A percentile compares a stretch with the other conserved stretches of the same genome.
Conservation (phyloP, 495 filamentous ascomycete genomes). For the Penicillium coprophilum region DNA sequence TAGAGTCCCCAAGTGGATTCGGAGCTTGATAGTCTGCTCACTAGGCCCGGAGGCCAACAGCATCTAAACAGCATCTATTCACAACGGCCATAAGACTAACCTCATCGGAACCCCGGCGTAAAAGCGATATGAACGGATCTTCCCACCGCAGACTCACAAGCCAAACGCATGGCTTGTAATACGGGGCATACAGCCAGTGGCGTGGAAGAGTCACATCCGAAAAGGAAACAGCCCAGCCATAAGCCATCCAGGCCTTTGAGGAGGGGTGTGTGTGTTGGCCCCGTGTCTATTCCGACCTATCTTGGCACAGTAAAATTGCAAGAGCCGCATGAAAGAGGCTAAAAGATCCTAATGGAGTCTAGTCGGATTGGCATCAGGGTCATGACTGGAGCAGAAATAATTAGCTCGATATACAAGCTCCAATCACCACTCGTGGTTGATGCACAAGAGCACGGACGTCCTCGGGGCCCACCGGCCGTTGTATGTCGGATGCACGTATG, state of each 20-base stretch:
- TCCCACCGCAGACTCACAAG: background rate
- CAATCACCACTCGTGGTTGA: background rate
- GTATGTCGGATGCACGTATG: background rate
- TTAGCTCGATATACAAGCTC: background rate
- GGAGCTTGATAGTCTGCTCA: constrained; percentile 4
- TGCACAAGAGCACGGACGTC: background rate
- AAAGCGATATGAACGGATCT: background rate
- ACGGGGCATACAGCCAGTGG: background rate
- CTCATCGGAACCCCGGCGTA: background rate
- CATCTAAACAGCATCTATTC: background rate
- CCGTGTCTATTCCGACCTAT: constrained; percentile 12
- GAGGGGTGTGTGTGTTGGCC: background rate
- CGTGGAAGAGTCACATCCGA: constrained; percentile 1
- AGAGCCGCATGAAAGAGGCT: constrained; percentile 27
- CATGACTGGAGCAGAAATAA: constrained; percentile 3
- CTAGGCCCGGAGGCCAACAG: background rate
- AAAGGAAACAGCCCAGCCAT: background rate
- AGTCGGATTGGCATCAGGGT: constrained; percentile 11
- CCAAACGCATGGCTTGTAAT: background rate
- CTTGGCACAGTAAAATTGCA: constrained; percentile 8
- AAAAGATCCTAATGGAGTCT: constrained; percentile 5
- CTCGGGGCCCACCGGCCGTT: constrained; percentile 4
- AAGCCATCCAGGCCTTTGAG: background rate
- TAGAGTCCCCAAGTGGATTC: background rate
- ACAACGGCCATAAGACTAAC: background rate